These are phyloP conservation scores for Cryptococcus neoformans DNA, from an alignment of 1,284 basidiomycete species.

Conservation along the genomic window DNA sequence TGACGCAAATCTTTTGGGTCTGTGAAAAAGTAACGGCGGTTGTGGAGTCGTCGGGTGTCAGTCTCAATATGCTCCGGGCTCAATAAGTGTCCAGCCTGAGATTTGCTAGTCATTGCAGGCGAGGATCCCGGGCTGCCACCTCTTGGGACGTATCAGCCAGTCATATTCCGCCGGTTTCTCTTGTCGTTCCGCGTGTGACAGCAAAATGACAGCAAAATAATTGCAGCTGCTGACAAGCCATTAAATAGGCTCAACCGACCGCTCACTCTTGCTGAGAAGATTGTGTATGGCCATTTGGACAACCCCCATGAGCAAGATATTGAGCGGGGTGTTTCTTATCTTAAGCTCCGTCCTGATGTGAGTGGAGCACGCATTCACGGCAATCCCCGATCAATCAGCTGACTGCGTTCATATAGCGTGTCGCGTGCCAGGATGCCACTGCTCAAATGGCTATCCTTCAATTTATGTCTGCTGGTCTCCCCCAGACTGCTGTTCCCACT, in stretches of 20 bases:
- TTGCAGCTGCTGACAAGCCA: constrained; percentile 8
- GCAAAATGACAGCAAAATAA: too few species aligned
- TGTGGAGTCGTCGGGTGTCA: too few species aligned
- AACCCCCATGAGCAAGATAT: constrained; percentile 88
- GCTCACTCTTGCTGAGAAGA: constrained; percentile 96
- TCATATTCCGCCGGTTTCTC: not conserved
- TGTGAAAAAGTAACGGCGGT: too few species aligned
- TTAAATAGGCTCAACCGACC: constrained; percentile 81
- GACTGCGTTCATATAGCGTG: constrained; percentile 62
- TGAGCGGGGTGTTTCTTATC: constrained; percentile 80
- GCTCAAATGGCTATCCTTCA: constrained; percentile 99
- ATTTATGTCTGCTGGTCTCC: constrained; percentile 99
- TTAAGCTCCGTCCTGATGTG: constrained; percentile 94
- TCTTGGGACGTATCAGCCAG: not conserved
- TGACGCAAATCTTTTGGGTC: too few species aligned
- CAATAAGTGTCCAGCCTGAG: too few species aligned
- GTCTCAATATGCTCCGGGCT: too few species aligned
- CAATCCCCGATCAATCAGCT: not conserved
- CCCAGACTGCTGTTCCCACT: constrained; percentile 94
- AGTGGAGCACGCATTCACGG: constrained; percentile 42
- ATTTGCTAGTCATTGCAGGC: too few species aligned
- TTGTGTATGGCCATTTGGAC: constrained; percentile 97
- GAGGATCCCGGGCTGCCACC: not conserved
- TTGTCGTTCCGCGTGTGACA: not conserved
- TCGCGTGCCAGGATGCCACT: constrained; percentile 99